phyloP scores from a whole-genome alignment of 2,329 filamentous ascomycete species.

The Microdochium paspali region DNA sequence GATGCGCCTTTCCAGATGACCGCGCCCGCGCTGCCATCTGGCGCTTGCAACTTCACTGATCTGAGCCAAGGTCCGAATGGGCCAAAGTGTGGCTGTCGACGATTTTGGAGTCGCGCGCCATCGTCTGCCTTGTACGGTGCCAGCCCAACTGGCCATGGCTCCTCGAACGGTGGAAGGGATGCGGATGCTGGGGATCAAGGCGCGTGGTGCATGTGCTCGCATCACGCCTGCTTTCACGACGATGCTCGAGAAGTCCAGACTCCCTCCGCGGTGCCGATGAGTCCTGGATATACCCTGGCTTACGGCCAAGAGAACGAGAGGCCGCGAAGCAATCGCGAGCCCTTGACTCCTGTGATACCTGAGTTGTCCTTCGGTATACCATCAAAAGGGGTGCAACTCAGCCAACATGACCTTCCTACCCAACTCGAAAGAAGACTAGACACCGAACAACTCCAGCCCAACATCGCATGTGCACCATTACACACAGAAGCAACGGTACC shows the following conservation, averaged over 20 bases:
- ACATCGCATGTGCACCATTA: conserved; percentile 5
- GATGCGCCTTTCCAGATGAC: conserved; percentile 26
- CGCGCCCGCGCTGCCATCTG: conserved; percentile 32
- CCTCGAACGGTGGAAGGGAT: conserved; percentile 11
- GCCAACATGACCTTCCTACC: not conserved
- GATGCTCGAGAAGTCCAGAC: conserved; percentile 25
- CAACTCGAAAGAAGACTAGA: not conserved
- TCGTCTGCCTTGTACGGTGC: conserved; percentile 19
- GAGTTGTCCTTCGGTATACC: conserved; percentile 34
- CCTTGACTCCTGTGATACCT: conserved; percentile 37
- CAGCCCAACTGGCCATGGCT: conserved; percentile 13
- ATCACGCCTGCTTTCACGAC: conserved; percentile 54
- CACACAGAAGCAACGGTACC: conserved; percentile 15
- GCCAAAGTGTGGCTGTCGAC: conserved; percentile 48
- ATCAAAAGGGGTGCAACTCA: not conserved
- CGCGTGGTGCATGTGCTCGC: conserved; percentile 52
- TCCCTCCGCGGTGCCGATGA: conserved; percentile 5
- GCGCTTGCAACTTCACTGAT: conserved; percentile 50
- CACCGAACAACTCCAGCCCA: not conserved
- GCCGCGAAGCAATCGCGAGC: conserved; percentile 35
- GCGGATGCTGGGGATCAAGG: conserved; percentile 25
- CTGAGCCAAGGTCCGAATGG: conserved; percentile 40
- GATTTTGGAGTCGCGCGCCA: conserved; percentile 44
- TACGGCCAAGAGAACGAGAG: conserved; percentile 43
- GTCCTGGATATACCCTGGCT: not conserved